Conservation (phyloP, 805 yeast species). For the Saturnispora saitoi region DNA sequence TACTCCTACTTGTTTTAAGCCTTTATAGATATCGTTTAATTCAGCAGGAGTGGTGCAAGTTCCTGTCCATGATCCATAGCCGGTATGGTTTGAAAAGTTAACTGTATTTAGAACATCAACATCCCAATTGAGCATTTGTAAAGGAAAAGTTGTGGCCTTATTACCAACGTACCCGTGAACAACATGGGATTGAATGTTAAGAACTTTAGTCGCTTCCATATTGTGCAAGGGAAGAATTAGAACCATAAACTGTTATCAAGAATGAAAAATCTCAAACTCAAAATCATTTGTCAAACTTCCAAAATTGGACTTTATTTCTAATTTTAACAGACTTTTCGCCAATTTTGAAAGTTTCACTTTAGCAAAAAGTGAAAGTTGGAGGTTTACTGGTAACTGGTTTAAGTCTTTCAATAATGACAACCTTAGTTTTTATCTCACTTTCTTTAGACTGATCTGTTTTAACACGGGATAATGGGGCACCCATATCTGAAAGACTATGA, state of each 20-base stretch:
- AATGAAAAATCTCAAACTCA: neutral
- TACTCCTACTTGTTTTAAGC: constrained; percentile 28
- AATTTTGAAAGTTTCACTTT: neutral
- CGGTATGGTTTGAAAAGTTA: constrained; percentile 63
- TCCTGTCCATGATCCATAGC: constrained; percentile 53
- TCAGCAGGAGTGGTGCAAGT: constrained; percentile 33
- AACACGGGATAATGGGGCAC: neutral
- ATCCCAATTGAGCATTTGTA: constrained; percentile 60
- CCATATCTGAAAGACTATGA: neutral
- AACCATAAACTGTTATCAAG: neutral
- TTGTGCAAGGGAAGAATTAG: neutral
- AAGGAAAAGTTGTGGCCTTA: constrained; percentile 55
- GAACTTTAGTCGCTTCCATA: constrained; percentile 19
- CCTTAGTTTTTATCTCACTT: constrained; percentile 15
- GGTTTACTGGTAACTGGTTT: constrained; percentile 31
- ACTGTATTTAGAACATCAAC: constrained; percentile 60
- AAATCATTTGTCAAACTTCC: neutral
- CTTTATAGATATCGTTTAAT: constrained; percentile 32
- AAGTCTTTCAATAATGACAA: constrained; percentile 52
- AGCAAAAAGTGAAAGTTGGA: neutral
- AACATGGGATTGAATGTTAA: constrained; percentile 61
- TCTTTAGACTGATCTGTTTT: neutral
- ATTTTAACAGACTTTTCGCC: neutral
- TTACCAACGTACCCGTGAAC: constrained; percentile 70
- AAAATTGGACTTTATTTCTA: neutral